These are phyloP conservation scores for Neurospora sp. DNA, from an alignment of 495 filamentous ascomycete species.

Conservation along the genomic window DNA sequence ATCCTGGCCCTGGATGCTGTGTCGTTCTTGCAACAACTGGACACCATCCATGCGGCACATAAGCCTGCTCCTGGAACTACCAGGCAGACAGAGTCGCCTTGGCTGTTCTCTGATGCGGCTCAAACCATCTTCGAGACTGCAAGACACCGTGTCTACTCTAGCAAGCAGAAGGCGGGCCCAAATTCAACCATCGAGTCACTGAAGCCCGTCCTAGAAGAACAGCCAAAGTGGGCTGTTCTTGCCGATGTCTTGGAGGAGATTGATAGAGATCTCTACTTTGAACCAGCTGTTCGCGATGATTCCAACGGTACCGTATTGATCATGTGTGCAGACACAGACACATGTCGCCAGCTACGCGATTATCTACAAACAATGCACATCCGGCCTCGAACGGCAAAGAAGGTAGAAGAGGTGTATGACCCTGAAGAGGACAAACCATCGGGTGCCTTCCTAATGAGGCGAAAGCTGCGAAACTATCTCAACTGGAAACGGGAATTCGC, in stretches of 20 bases:
- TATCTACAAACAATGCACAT: slow-evolving; percentile 87
- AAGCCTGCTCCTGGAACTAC: slow-evolving; percentile 81
- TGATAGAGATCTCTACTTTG: slow-evolving; percentile 81
- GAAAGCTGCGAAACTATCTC: slow-evolving; percentile 78
- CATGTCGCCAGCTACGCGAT: slow-evolving; percentile 81
- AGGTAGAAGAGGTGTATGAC: slow-evolving; percentile 28
- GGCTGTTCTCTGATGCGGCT: slow-evolving; percentile 93
- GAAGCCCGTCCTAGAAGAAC: slow-evolving; percentile 84
- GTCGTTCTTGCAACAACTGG: slow-evolving; percentile 83
- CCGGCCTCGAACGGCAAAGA: slow-evolving; percentile 39
- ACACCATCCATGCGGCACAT: slow-evolving; percentile 87
- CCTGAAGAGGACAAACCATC: slow-evolving; percentile 51
- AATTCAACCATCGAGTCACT: slow-evolving; percentile 51
- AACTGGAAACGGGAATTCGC: slow-evolving; percentile 87
- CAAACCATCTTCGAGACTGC: slow-evolving; percentile 90
- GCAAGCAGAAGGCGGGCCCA: slow-evolving; percentile 27
- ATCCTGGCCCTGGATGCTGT: slow-evolving; percentile 85
- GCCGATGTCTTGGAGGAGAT: slow-evolving; percentile 87
- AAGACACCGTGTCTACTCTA: slow-evolving; percentile 77
- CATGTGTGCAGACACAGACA: slow-evolving; percentile 87
- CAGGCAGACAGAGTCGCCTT: slow-evolving; percentile 81
- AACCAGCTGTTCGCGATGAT: slow-evolving; percentile 63
- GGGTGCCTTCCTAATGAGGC: slow-evolving; percentile 78
- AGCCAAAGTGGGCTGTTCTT: slow-evolving; percentile 85
- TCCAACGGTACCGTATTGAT: slow-evolving; percentile 86